Conservation (phyloP, 2,329 filamentous ascomycete genomes). For the Cytospora chrysosperma region DNA sequence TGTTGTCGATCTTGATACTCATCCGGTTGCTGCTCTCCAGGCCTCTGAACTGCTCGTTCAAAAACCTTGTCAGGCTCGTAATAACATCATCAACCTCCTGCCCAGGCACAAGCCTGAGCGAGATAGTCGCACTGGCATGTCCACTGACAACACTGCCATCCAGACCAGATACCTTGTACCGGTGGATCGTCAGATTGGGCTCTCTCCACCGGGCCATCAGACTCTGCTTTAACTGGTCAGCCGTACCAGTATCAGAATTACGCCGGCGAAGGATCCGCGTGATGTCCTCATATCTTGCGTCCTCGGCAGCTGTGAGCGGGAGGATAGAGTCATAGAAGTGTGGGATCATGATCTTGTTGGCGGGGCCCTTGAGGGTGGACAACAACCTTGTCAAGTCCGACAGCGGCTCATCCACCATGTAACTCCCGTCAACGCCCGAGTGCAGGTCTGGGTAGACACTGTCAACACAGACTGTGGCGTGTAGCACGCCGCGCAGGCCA, state of each 20-base stretch:
- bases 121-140: slow-evolving; percentile 83
- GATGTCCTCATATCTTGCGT: slow-evolving; percentile 80
- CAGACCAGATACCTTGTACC: slow-evolving; percentile 87
- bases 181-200: slow-evolving; percentile 89
- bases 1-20: slow-evolving; percentile 82
- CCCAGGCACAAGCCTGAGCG: slow-evolving; percentile 87
- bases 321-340: slow-evolving; percentile 86
- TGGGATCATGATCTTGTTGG: slow-evolving; percentile 80
- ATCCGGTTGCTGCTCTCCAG: slow-evolving; percentile 81
- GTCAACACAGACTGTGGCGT: slow-evolving; percentile 86
- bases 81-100: slow-evolving; percentile 83
- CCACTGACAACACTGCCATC: slow-evolving; percentile 91
- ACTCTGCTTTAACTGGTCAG: slow-evolving; percentile 73
- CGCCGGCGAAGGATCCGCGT: slow-evolving; percentile 71
- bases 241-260: slow-evolving; percentile 59
- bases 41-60: slow-evolving; percentile 67
- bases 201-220: slow-evolving; percentile 95
- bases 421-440: slow-evolving; percentile 93
- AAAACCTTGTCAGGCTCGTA: slow-evolving; percentile 62
- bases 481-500: slow-evolving; percentile 87
- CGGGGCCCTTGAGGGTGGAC: slow-evolving; percentile 74
- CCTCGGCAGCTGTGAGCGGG: slow-evolving; percentile 71
- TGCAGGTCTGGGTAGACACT: slow-evolving; percentile 87
- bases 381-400: slow-evolving; percentile 87
- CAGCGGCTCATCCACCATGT: slow-evolving; percentile 84